Base-by-base conservation (phyloP, 352 stramenopile genomes). In the Phytophthora cajani region DNA sequence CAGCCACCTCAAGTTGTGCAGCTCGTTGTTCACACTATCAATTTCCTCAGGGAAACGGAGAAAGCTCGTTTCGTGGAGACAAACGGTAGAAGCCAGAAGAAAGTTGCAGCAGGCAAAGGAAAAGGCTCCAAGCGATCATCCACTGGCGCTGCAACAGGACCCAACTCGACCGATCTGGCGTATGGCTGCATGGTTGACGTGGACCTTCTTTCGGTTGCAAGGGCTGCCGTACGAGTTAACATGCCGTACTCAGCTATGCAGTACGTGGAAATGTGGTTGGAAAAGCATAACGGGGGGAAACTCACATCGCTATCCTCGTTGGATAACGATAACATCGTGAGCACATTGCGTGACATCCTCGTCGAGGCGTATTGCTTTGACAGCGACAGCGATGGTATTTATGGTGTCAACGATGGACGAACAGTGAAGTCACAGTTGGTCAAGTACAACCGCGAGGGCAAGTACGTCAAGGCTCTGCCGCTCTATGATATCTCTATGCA, bases 161-260 rank as follows among this genome's bases (percentile, higher is more conserved):
- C 56, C 46, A 30, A 30, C 12, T 12, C 66, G 6, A 87, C 83
- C 61, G 62, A 74, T 36, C 46, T 69, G 21, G 73, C 79, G 1
- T 95, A 95, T 62, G 74, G 66, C 11, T 93, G 84, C 25, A 60
- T 90, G 33, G 52, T 93, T 23, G 78, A 93, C 27, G 69, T 90
- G 5, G 74, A 92, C 50, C 72, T 92, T 23, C 71, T 95, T 16
- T 64, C 87, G 32, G 60, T 97, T 50, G 89, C 89, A 5, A 75
- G 73, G 23, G 82, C 88, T 19, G 84, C 89, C 4, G 75, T 94
- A 16, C 65, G 65, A 9, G 85, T 90, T 4, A 91, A 96, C 51
- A 95, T 97, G 87, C 89, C 89, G 8, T 97, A 93, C 53, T 94
- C 88, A 19, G 87, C 89, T 1, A 94, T 97, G 85, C 89, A 97